Conservation (phyloP, 2,329 filamentous ascomycete species). For the Colletotrichum somersetense region DNA sequence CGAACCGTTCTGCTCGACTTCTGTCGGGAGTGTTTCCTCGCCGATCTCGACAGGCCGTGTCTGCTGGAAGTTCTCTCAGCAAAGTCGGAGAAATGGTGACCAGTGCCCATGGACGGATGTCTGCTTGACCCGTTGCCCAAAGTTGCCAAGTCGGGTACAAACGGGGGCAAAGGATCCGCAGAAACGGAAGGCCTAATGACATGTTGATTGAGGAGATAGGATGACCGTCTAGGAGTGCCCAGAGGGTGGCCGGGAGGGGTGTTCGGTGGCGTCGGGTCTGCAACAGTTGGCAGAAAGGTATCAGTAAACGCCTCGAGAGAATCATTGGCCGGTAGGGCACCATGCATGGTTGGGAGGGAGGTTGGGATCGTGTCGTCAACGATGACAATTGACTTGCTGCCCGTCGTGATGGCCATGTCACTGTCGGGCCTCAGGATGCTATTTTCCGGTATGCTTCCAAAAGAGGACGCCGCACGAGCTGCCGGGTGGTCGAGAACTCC, state of each 20-base stretch:
- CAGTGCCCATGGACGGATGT: constrained; percentile 50
- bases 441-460: constrained; percentile 52
- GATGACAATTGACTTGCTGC: constrained; percentile 93
- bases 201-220: constrained; percentile 65
- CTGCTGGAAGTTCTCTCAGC: constrained; percentile 43
- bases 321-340: constrained; percentile 58
- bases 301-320: constrained; percentile 68
- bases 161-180: constrained; percentile 59
- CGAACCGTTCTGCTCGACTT: constrained; percentile 63
- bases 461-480: constrained; percentile 58
- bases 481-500: constrained; percentile 57
- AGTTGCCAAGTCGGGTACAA: constrained; percentile 61
- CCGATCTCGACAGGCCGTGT: constrained; percentile 11
- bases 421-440: constrained; percentile 59
- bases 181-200: constrained; percentile 53
- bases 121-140: constrained; percentile 48
- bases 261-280: constrained; percentile 70
- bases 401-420: constrained; percentile 74
- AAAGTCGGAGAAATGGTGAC: constrained; percentile 51
- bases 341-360: constrained; percentile 65
- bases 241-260: constrained; percentile 65
- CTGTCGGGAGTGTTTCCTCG: constrained; percentile 56
- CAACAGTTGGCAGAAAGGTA: constrained; percentile 60
- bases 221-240: constrained; percentile 67
- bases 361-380: constrained; percentile 75